Evolutionary conservation across 306 rosid species (phyloP), one percentile per base, ranked within the genome.

Genomic region (Begonia masoniana): DNA sequence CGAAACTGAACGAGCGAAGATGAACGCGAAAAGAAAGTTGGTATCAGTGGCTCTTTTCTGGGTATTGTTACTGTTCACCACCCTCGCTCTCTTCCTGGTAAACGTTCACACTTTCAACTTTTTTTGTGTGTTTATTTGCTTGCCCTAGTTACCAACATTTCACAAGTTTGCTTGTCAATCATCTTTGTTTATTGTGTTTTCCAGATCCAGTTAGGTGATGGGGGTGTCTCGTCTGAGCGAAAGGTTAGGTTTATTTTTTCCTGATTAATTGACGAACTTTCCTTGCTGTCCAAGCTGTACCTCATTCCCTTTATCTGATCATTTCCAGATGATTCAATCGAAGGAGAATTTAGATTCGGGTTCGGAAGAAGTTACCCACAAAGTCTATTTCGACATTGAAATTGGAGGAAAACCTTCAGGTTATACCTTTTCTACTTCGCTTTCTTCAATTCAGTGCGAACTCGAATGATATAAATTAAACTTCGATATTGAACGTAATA

Each of bases 341-440:
- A 76, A 54, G 55, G 16, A 54, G 8, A 66, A 65, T 65, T 62
- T 68, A 21, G 78, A 69, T 66, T 62, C 69, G n/a, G 49, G 10
- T 62, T 62, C 69, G 68, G 78, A 69, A 26, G 60, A 56, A 63
- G 76, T 78, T 51, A 78, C 85, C 41, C 70, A 65, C 64, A 72
- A 66, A 54, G 85, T 75, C 41, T 78, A 51, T 68, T 75, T 78
- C 35, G 76, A 78, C 46, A 57, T 78, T 13, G 68, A 68, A 56
- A 72, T 71, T 39, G 71, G 56, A 15, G 81, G 71, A 62, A 78
- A 66, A 60, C 74, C 72, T 56, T 41, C 66, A 15, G 84, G 84
- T 78, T 74, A 61, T 46, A 4, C 19, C 13, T 5, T 4, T 41
- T 52, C 15, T 6, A 13, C 10, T 46, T 10, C 43, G 5, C 23